phyloP scores from a whole-genome alignment of 257 asterid genomes.

The Primulina tabacum region DNA sequence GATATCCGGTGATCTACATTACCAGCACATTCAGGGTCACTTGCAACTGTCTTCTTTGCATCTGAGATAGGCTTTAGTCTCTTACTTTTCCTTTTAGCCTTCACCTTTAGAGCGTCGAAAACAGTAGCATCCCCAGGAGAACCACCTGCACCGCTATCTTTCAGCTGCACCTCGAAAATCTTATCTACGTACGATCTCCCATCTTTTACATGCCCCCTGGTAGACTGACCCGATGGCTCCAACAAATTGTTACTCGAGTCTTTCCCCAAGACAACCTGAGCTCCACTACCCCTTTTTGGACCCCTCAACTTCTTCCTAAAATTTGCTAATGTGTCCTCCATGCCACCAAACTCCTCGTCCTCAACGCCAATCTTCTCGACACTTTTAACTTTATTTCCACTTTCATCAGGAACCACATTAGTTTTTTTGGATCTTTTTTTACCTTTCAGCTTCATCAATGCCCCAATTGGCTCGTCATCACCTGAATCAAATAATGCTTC shows the following conservation, averaged over 20 bases:
- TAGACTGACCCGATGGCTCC: conserved; percentile 35
- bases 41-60: conserved; percentile 24
- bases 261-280: conserved; percentile 32
- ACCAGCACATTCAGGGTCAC: conserved; percentile 28
- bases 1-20: conserved; percentile 26
- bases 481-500: conserved; percentile 50
- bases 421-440: conserved; percentile 54
- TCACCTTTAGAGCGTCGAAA: conserved; percentile 31
- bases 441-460: conserved; percentile 65
- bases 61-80: conserved; percentile 37
- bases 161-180: conserved; percentile 29
- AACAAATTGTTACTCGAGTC: conserved; percentile 25
- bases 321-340: conserved; percentile 91
- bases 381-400: conserved; percentile 36
- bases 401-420: conserved; percentile 45
- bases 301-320: conserved; percentile 80
- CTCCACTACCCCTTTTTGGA: conserved; percentile 60
- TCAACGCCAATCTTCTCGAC: conserved; percentile 37
- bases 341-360: conserved; percentile 60
- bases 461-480: conserved; percentile 80
- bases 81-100: conserved; percentile 39
- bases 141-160: conserved; percentile 31
- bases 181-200: conserved; percentile 31
- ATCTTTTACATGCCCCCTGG: conserved; percentile 28
- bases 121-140: conserved; percentile 33